Base-by-base conservation (phyloP, 192 early-diverging fungal species). In the Dispira parvispora region DNA sequence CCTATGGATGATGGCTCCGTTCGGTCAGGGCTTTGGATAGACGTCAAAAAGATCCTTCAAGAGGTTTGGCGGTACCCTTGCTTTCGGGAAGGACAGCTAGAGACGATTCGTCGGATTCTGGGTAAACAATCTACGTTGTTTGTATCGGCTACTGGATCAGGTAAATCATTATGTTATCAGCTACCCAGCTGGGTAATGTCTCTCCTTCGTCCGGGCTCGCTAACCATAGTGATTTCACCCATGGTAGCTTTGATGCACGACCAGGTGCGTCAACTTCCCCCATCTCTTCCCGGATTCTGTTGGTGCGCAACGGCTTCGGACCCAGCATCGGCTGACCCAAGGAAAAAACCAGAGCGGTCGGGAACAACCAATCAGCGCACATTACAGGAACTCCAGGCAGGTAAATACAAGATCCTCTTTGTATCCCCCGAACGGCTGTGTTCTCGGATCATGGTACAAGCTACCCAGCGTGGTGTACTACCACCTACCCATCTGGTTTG, bases 221-320 rank as follows among this genome's bases (percentile, higher is more conserved):
- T 88, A 38, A 86, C 82, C 16, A 53, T 92, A 32, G 90, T 92
- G 8, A 75, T 92, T 14, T 88, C 84, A 1, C 90, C 90, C 5
- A 82, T 84, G 63, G 74, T 92, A 26, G 84, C 88, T 9, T 75
- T 92, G 6, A 92, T 92, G 88, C 78, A 87, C 45, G 90, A 92
- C 66, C 90, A 92, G 68, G 73, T 90, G 38, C 76, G 75, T 20
- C 78, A 79, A 43, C 62, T 92, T 46, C 85, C 84, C 1, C 46
- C 67, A 8, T 74, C 72, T 8, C 68, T 90, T 0, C 68, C 73
- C 46, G 88, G 82, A 0, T 73, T 81, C 1, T 81, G 77, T 43
- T 77, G 88, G 71, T 79, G 76, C 20, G 81, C 78, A 47, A 71
- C 77, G n/a, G 21, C 62, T 21, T 11, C 64, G 13, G 52, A 61